These are phyloP conservation scores for Marasmius sp. DNA, from an alignment of 1,284 basidiomycete species.

Conservation along the genomic window DNA sequence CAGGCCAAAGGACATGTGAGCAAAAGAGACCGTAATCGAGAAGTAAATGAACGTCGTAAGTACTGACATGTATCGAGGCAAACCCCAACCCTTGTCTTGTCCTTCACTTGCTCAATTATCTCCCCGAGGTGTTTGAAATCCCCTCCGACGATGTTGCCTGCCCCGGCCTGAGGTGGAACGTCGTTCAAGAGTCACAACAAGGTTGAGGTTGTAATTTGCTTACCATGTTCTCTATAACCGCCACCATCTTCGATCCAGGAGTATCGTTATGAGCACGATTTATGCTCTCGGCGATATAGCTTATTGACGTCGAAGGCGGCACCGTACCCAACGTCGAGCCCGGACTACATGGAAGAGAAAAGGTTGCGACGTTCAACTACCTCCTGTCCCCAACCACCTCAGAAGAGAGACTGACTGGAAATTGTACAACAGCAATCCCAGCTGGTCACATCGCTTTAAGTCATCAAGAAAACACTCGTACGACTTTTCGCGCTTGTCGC, in stretches of 20 bases:
- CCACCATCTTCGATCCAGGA: conserved; percentile 45
- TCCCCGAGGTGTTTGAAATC: conserved; percentile 66
- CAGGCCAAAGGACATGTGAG: background rate
- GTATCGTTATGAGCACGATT: conserved; percentile 78
- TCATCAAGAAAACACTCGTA: conserved; percentile 86
- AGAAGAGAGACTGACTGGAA: conserved; percentile 65
- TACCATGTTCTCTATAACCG: conserved; percentile 87
- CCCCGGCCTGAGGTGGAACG: conserved; percentile 59
- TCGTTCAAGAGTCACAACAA: background rate
- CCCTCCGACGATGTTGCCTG: conserved; percentile 79
- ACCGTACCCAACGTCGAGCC: conserved; percentile 77
- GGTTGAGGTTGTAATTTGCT: conserved; percentile 13
- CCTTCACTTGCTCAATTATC: conserved; percentile 73
- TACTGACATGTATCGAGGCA: conserved; percentile 85
- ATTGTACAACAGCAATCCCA: conserved; percentile 79
- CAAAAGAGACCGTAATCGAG: background rate
- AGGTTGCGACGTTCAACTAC: background rate
- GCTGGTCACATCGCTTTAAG: conserved; percentile 74
- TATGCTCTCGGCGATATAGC: conserved; percentile 71
- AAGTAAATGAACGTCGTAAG: background rate
- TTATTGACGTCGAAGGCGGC: conserved; percentile 60
- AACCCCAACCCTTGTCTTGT: conserved; percentile 77
- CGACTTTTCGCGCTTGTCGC: conserved; percentile 74
- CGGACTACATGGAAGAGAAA: conserved; percentile 48
- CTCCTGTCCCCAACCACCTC: background rate